Base-by-base conservation (phyloP, 179 eudicot species). In the Spergularia azorica region DNA sequence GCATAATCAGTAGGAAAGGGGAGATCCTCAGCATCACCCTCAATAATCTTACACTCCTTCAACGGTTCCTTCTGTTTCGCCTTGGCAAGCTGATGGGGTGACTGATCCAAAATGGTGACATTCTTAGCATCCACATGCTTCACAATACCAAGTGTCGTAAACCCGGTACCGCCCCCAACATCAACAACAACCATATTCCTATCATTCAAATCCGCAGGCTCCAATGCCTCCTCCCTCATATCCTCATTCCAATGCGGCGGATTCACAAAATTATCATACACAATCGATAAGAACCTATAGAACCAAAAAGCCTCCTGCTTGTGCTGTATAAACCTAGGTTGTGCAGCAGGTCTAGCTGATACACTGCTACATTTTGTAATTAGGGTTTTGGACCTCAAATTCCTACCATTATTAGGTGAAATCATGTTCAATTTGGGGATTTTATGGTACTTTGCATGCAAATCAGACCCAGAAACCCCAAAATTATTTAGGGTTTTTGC, bases 91-190 rank as follows among this genome's bases (percentile, higher is more conserved):
- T 95, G 98, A 70, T 95, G 96, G 6, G 98, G 98, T 0, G 97
- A 92, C 79, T 92, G 97, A 76, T 95, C 97, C 57, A 95, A 87
- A 86, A 92, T 89, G 2, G 98, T 95, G 13, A 95, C 97, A 86
- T 95, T 95, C 84, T 95, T 95, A 51, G 96, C 92, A 86, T 95
- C 97, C 61, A 95, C 97, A 76, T 84, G 83, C 78, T 95, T 84
- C 3, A 92, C 97, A 50, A 95, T 89, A 7, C 97, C 97, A 79
- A 91, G 63, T n/a, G 98, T 94, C 20, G 94, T 86, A 69, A 94
- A 94, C 73, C 98, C 97, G n/a, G 98, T 94, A 9, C 97, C 98
- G 2, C 98, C 98, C 41, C 98, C 97, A 50, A 94, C 98, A 86
- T 94, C 97, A 60, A 94, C 97, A 62, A 94, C 98, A 0, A 80